phyloP scores from a whole-genome alignment of 495 filamentous ascomycete species.

The Hypoxylon lienhwacheense region DNA sequence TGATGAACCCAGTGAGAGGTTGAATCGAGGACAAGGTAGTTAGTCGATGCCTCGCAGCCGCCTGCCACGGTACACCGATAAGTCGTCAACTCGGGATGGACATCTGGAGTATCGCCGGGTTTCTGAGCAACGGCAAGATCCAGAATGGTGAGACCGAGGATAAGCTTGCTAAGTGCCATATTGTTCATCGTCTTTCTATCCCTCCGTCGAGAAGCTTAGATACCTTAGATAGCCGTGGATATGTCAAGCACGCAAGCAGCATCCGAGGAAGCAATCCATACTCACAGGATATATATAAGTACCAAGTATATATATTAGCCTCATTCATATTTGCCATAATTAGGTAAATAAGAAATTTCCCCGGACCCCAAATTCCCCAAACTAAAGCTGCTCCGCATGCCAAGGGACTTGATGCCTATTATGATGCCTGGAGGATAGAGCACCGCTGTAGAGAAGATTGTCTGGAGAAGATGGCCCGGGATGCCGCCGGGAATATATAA shows the following conservation, averaged over 20 bases:
- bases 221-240: conserved; percentile 5
- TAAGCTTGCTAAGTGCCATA: conserved; percentile 33
- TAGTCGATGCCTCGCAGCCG: conserved; percentile 50
- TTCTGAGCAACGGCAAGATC: conserved; percentile 34
- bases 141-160: conserved; percentile 29
- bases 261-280: conserved; percentile 23
- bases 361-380: conserved; percentile 21
- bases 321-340: not conserved
- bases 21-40: conserved; percentile 54
- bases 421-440: conserved; percentile 22
- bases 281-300: conserved; percentile 1
- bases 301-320: too few species aligned
- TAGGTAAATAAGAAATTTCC: not conserved
- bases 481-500: conserved; percentile 24
- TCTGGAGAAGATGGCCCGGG: conserved; percentile 29
- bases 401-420: conserved; percentile 27
- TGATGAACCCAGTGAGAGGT: conserved; percentile 54
- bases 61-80: conserved; percentile 51
- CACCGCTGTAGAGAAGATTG: conserved; percentile 15
- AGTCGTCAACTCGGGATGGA: conserved; percentile 53
- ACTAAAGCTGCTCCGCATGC: conserved; percentile 16
- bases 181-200: conserved; percentile 8
- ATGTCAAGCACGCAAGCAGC: conserved; percentile 25
- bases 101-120: conserved; percentile 45
- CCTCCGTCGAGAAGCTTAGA: not conserved